phyloP scores from a whole-genome alignment of 257 asterid species.

The Nicotiana tomentosiformis region DNA sequence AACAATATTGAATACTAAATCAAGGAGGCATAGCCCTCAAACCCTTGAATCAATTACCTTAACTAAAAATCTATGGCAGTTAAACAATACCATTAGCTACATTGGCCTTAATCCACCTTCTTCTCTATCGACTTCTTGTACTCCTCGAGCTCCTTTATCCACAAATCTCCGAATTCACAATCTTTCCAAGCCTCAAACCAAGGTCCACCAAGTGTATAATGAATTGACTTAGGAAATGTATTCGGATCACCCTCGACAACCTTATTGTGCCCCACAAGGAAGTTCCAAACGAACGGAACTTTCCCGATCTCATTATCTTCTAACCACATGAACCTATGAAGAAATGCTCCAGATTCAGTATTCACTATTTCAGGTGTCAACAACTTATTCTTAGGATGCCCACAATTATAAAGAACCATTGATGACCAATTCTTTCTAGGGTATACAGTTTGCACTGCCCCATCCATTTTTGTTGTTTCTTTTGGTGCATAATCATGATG shows the following conservation, averaged over 20 bases:
- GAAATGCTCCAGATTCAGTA: slow-evolving; percentile 67
- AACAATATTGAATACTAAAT: neutral
- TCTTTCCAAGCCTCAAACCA: slow-evolving; percentile 94
- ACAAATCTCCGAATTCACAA: slow-evolving; percentile 78
- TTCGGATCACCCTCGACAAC: slow-evolving; percentile 52
- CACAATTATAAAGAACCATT: slow-evolving; percentile 84
- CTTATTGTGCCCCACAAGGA: slow-evolving; percentile 73
- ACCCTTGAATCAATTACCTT: neutral
- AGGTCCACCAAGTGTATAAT: slow-evolving; percentile 86
- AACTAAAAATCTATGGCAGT: neutral
- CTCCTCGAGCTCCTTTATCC: slow-evolving; percentile 78
- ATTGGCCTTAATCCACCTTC: slow-evolving; percentile 26
- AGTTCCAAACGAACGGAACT: slow-evolving; percentile 81
- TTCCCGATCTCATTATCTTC: slow-evolving; percentile 75
- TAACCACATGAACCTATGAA: slow-evolving; percentile 87
- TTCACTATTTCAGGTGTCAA: slow-evolving; percentile 75
- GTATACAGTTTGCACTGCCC: slow-evolving; percentile 74
- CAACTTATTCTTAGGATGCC: slow-evolving; percentile 52
- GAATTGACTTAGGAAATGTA: slow-evolving; percentile 66
- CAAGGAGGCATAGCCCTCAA: neutral
- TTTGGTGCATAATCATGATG: slow-evolving; percentile 84
- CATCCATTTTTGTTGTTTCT: slow-evolving; percentile 86
- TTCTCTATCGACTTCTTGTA: slow-evolving; percentile 27
- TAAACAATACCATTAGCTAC: neutral
- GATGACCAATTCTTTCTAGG: slow-evolving; percentile 97